Conservation (phyloP, 306 rosid genomes). For the Citrullus mucosospermus region DNA sequence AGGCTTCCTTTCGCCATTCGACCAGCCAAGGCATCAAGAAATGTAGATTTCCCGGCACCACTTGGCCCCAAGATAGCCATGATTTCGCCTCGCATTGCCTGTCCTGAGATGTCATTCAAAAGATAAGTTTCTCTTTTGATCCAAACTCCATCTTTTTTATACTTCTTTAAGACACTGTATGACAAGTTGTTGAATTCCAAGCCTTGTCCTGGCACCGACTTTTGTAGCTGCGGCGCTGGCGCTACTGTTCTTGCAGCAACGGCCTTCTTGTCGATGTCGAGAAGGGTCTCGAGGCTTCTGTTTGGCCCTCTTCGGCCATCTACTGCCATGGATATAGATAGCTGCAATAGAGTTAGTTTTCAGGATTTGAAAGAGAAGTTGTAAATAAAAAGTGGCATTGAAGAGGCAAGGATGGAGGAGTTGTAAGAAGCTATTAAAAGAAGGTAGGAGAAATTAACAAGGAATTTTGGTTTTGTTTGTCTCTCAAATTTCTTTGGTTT, state of each 20-base stretch:
- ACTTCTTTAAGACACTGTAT: slow-evolving; percentile 47
- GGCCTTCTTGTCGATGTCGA: slow-evolving; percentile 37
- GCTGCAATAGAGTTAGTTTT: neutral
- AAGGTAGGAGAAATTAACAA: neutral
- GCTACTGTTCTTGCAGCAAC: slow-evolving; percentile 8
- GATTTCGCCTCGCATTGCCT: slow-evolving; percentile 54
- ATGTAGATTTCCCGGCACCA: slow-evolving; percentile 97
- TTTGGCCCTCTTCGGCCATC: slow-evolving; percentile 18
- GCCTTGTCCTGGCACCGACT: slow-evolving; percentile 40
- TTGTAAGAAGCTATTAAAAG: neutral
- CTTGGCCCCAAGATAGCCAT: slow-evolving; percentile 94
- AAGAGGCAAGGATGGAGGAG: neutral
- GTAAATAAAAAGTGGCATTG: neutral
- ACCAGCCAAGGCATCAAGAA: slow-evolving; percentile 82
- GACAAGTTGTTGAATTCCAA: slow-evolving; percentile 64
- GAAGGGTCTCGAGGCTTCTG: slow-evolving; percentile 47
- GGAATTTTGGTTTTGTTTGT: neutral
- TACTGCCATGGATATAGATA: neutral
- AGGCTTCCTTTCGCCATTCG: slow-evolving; percentile 77
- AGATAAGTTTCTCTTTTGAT: slow-evolving; percentile 56
- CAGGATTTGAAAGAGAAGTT: neutral
- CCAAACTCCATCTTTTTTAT: slow-evolving; percentile 64
- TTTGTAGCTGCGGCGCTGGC: slow-evolving; percentile 16
- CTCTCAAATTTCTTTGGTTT: neutral
- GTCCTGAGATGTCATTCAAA: slow-evolving; percentile 76